Conservation (phyloP, 2,329 filamentous ascomycete species). For the Claviceps spartinae region DNA sequence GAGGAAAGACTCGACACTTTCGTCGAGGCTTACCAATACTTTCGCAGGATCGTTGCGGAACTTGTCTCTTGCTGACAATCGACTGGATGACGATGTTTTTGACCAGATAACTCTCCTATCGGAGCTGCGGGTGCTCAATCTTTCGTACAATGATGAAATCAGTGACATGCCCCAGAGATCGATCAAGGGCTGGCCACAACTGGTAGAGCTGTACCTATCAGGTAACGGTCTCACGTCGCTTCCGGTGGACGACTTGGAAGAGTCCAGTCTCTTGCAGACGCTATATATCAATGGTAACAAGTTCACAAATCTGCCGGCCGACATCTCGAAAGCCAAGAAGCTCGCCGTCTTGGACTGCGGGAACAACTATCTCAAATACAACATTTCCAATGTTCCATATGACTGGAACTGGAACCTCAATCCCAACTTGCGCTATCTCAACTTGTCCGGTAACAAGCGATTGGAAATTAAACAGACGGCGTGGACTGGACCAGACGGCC, state of each 20-base stretch:
- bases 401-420: constrained; percentile 99
- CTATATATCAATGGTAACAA: constrained; percentile 96
- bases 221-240: constrained; percentile 87
- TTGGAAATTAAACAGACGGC: constrained; percentile 68
- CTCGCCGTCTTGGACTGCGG: constrained; percentile 86
- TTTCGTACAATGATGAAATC: constrained; percentile 81
- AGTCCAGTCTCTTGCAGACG: constrained; percentile 73
- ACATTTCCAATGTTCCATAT: constrained; percentile 96
- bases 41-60: constrained; percentile 79
- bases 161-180: constrained; percentile 84
- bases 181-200: constrained; percentile 76
- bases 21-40: constrained; percentile 65
- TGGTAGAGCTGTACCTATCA: constrained; percentile 86
- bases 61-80: constrained; percentile 83
- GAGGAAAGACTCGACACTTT: constrained; percentile 83
- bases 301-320: constrained; percentile 90
- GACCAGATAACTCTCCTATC: constrained; percentile 73
- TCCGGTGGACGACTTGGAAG: constrained; percentile 86
- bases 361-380: constrained; percentile 93
- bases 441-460: constrained; percentile 91
- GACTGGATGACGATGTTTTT: constrained; percentile 88
- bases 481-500: constrained; percentile 30
- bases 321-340: constrained; percentile 87
- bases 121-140: constrained; percentile 77
- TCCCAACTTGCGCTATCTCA: constrained; percentile 84